These are phyloP conservation scores for Zygosaccharomyces lentus DNA, from an alignment of 805 yeast species.

Conservation along the genomic window DNA sequence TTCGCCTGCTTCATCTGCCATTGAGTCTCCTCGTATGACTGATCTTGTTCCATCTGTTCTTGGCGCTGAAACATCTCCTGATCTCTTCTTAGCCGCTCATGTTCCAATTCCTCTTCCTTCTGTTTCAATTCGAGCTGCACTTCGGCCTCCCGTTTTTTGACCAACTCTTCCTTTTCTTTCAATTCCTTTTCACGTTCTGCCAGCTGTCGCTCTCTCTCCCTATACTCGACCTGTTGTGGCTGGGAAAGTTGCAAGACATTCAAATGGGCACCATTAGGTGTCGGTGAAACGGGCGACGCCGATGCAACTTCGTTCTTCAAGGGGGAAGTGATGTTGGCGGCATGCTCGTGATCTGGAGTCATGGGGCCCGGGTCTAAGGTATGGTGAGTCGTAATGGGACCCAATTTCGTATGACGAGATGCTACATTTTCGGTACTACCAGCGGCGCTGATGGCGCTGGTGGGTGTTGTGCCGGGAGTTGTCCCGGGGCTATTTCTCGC, in stretches of 20 bases:
- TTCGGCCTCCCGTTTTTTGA: slow-evolving; percentile 11
- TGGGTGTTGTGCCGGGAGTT: no score
- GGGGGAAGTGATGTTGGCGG: slow-evolving; percentile 10
- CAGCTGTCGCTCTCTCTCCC: slow-evolving; percentile 15
- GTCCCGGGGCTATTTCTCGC: background rate
- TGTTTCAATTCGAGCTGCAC: slow-evolving; percentile 6
- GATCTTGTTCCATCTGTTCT: background rate
- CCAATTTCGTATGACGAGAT: background rate
- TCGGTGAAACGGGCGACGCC: slow-evolving; percentile 2
- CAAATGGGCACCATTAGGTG: slow-evolving; percentile 16
- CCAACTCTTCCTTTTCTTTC: slow-evolving; percentile 11
- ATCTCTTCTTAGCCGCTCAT: slow-evolving; percentile 6
- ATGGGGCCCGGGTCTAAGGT: slow-evolving; percentile 4
- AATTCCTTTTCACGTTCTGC: slow-evolving; percentile 12
- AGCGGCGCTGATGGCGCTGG: no score
- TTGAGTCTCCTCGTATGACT: background rate
- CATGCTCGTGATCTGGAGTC: slow-evolving; percentile 3
- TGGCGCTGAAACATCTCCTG: slow-evolving; percentile 4
- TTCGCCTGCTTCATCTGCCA: background rate
- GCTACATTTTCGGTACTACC: background rate
- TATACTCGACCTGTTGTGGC: slow-evolving; percentile 23
- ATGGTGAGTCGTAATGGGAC: background rate
- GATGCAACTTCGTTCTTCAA: slow-evolving; percentile 10
- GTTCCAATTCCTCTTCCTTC: slow-evolving; percentile 5
- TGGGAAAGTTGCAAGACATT: slow-evolving; percentile 26